These are phyloP conservation scores for Stagonosporopsis vannaccii DNA, from an alignment of 2,329 filamentous ascomycete species.

Conservation along the genomic window DNA sequence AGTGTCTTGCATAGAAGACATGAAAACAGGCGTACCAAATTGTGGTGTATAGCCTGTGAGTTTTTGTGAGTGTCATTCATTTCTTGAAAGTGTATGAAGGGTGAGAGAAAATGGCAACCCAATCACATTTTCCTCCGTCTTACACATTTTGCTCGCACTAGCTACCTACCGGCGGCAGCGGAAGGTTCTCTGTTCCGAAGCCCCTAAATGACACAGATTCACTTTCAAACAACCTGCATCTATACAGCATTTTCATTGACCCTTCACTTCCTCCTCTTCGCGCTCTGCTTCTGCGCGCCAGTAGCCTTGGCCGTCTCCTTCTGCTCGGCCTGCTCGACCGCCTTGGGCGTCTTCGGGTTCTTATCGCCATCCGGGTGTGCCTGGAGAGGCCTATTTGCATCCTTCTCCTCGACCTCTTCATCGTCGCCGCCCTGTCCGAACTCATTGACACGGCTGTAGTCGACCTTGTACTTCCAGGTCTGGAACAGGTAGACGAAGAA, in stretches of 20 bases:
- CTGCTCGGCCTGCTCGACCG: constrained; percentile 18
- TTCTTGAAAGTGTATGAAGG: no score
- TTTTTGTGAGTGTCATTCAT: no score
- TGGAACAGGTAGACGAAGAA: constrained; percentile 99
- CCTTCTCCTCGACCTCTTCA: constrained; percentile 63
- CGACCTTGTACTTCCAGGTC: constrained; percentile 87
- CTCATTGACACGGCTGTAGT: constrained; percentile 93
- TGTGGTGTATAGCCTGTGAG: no score
- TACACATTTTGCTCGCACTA: background rate
- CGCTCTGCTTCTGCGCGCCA: constrained; percentile 38
- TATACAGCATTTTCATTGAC: background rate
- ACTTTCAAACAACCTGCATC: background rate
- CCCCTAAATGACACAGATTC: background rate
- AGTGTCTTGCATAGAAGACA: no score
- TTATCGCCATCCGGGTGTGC: constrained; percentile 43
- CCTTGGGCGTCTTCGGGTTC: constrained; percentile 33
- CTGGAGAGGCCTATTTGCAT: constrained; percentile 50
- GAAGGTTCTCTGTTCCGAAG: background rate
- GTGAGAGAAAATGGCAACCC: background rate
- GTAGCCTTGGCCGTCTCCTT: constrained; percentile 30
- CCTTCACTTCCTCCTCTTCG: constrained; percentile 42
- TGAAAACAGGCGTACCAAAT: no score
- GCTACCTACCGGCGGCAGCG: background rate
- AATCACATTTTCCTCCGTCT: background rate
- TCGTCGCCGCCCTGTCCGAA: constrained; percentile 99